Base-by-base conservation (phyloP, 805 yeast species). In the Suhomyces xylopsoci region DNA sequence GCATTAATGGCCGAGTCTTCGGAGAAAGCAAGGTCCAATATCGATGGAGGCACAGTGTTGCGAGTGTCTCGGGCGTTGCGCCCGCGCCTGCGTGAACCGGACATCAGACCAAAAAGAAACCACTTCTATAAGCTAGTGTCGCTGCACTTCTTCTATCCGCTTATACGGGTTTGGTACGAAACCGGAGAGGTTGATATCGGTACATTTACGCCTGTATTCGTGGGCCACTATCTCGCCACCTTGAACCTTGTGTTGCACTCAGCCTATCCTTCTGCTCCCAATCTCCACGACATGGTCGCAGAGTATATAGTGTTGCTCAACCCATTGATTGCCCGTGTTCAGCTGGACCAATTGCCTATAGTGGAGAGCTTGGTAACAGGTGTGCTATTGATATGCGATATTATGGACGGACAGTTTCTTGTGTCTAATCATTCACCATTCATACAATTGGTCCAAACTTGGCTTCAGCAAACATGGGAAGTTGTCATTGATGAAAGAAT, bases 221-320 rank as follows among this genome's bases (percentile, higher is more conserved):
- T 74, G 34, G 75, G 82, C 0, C 92, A 87, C 62, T 86, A 76
- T 63, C 58, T 87, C 45, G 78, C 81, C 50, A 83, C 89, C 0
- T 61, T 87, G 50, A 75, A 82, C 0, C 60, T 87, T n/a, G 58
- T 87, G 2, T 63, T 85, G 19, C 82, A 81, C 50, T 70, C 83
- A 48, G 82, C 87, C 0, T 79, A 81, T 54, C 90, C 90, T 0
- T 69, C 82, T 2, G 68, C 81, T 0, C 56, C 68, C 1, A 78
- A 81, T 44, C 61, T 83, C 22, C 63, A 69, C 1, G 88, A 81
- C 36, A 85, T 88, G 89, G 71, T 81, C 1, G 62, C 68, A 2
- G 91, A 86, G 55, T 66, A 78, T 51, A 55, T 85, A 6, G 57
- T 65, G 0, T 62, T 82, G n/a, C 55, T 63, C 5, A 56, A 55